phyloP scores from a whole-genome alignment of 805 yeast species.

The Debaryomyces prosopidis region DNA sequence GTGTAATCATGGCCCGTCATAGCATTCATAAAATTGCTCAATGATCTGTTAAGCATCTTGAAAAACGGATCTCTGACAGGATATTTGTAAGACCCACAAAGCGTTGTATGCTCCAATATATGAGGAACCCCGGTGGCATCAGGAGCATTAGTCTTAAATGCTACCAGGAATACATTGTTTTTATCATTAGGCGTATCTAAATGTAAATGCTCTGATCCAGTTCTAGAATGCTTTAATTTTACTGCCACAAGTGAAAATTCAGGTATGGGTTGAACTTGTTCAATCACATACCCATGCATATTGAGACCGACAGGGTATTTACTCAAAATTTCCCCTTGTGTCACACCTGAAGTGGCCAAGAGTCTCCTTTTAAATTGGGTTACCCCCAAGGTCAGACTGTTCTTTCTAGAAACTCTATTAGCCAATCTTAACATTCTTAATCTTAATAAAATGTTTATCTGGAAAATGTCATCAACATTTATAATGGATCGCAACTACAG shows the following conservation, averaged over 20 bases:
- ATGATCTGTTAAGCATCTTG: conserved; percentile 93
- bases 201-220: conserved; percentile 84
- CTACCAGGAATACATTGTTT: conserved; percentile 86
- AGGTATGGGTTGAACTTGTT: conserved; percentile 68
- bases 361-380: background rate
- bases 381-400: background rate
- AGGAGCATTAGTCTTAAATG: conserved; percentile 93
- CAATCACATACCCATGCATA: conserved; percentile 67
- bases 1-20: conserved; percentile 98
- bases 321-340: conserved; percentile 8
- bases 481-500: too few relatives aligned
- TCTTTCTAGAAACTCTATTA: background rate
- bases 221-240: conserved; percentile 60
- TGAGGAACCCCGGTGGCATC: conserved; percentile 96
- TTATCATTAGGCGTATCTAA: conserved; percentile 75
- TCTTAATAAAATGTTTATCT: background rate
- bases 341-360: conserved; percentile 2
- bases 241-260: conserved; percentile 82
- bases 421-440: conserved; percentile 1
- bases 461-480: too few relatives aligned
- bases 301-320: conserved; percentile 65
- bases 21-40: conserved; percentile 97
- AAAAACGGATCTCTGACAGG: conserved; percentile 98
- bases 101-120: conserved; percentile 91
- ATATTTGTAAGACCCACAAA: conserved; percentile 88